A percentile compares a stretch with the other conserved stretches of the same genome.
phyloP scores from a whole-genome alignment of 2,329 filamentous ascomycete genomes.

The Trichophyton schoenleinii region DNA sequence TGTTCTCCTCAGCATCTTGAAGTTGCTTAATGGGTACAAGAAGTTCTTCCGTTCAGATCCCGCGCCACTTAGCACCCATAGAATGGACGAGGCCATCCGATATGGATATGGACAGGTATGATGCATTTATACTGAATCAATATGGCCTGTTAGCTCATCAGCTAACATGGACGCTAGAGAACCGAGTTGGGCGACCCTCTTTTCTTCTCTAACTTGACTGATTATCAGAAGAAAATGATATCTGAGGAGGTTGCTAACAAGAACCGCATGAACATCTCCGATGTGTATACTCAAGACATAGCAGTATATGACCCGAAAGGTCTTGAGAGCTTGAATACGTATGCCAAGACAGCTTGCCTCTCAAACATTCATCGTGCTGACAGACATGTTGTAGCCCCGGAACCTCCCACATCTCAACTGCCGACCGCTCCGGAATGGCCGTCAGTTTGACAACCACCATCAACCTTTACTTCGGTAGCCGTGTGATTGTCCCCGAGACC shows the following conservation, averaged over 20 bases:
- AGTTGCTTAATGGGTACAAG: constrained; percentile 67
- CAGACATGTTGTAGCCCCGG: constrained; percentile 28
- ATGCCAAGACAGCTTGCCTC: constrained; percentile 12
- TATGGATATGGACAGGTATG: constrained; percentile 62
- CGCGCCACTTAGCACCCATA: constrained; percentile 61
- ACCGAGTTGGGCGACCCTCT: constrained; percentile 70
- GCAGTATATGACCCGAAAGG: constrained; percentile 59
- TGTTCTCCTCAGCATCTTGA: constrained; percentile 63
- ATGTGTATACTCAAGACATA: constrained; percentile 58
- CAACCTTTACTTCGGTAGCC: constrained; percentile 73
- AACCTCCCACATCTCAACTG: constrained; percentile 46
- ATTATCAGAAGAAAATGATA: constrained; percentile 58
- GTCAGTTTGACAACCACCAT: constrained; percentile 76
- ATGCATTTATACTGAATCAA: neutral
- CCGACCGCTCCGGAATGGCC: constrained; percentile 61
- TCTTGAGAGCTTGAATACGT: constrained; percentile 53
- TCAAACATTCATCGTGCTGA: neutral
- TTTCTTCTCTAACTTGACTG: constrained; percentile 52
- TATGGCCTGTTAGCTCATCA: neutral
- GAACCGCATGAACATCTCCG: constrained; percentile 56
- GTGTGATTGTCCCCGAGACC: constrained; percentile 65
- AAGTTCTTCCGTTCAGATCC: constrained; percentile 46
- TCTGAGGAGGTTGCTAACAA: constrained; percentile 44
- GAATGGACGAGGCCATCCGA: constrained; percentile 74
- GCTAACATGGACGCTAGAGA: constrained; percentile 36